Base-by-base conservation (phyloP, 148 eudicot species). In the Rhododendron ferrugineum region DNA sequence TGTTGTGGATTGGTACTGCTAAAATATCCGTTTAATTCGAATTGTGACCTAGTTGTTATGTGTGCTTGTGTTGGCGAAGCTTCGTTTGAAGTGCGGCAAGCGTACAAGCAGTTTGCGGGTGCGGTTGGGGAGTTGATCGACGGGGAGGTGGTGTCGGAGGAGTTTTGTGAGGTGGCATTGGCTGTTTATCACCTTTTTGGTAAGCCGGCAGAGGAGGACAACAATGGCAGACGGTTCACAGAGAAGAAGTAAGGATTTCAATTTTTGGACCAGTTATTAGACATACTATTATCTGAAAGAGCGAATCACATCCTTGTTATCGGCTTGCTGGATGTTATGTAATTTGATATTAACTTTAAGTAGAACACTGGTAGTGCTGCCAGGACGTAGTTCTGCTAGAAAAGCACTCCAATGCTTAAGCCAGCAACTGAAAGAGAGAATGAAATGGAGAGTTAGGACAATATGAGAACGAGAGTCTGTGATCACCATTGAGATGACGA, bases 61-160 rank as follows among this genome's bases (percentile, higher is more conserved):
- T 79, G 56, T n/a, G 23, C 86, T 82, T 32, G 37, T 84, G 36
- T 86, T 47, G 90, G 77, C 87, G 86, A 87, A 96, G 99, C 99
- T 68, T 89, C 97, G 50, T 76, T 85, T 50, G 98, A 95, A 88
- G 95, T 95, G 79, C 90, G 98, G 64, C 98, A 95, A 90, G 88
- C 89, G 11, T 97, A 97, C 88, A 97, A 91, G 83, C 92, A 95
- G 84, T 97, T 94, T 85, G 88, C 90, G 81, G 94, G 88, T 9
- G 94, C 96, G 18, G 92, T 97, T 78, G 97, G 93, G 62, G 98
- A 93, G 88, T 88, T 97, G 92, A 89, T 93, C 60, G 98, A 88
- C 32, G 92, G 93, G 3, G 98, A 94, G 72, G 93, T 92, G 70
- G 90, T 87, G 50, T 89, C 96, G 0, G 98, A 94, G 83, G 96